Evolutionary conservation across 2,329 filamentous ascomycete genomes (phyloP), one percentile per base, ranked within the genome.

Genomic region (Hypomyces perniciosus): DNA sequence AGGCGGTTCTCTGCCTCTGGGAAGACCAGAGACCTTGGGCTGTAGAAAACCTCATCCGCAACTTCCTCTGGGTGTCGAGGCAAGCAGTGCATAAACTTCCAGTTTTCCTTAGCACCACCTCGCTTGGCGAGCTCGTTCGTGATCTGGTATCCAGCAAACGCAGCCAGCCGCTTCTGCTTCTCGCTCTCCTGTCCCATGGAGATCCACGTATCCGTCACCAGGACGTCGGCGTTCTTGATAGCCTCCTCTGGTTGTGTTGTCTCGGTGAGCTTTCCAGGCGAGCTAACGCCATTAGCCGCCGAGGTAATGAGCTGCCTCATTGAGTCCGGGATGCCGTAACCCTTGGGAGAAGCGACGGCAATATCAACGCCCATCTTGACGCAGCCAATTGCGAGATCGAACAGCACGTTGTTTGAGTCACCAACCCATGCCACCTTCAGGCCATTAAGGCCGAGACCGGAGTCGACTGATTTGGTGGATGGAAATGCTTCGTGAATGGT

Each of bases 1-100:
- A 99, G 69, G 57, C 93, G 83, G 66, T 99, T 99, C 73, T 97
- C 91, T 0, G 90, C 93, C 70, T 99, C 93, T 2, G 82, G 83
- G 72, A 96, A 99, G 4, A 97, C 93, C 28, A 99, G 74, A 37
- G 88, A 95, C 62, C 86, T 80, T 0, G 81, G 77, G 44, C 88
- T 84, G 69, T 97, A 96, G 65, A 99, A 97, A 2, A 99, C 91
- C 64, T 93, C 90, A 63, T 99, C 92, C 52, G 80, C 83, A 33
- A 99, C 93, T 72, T 99, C 93, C 68, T 99, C 92, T 0, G 81
- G 81, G 65, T 99, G 91, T 56, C 93, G 81, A 10, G 93, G 93
- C 53, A 99, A 72, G 68, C 93, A 99, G 74, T 99, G 93, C 93
- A 99, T 96, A 68, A 99, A 99, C 70, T 89, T 90, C 93, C 93